Conservation (phyloP, 176 grass and related monocot genomes). For the Urochloa ruziziensis region DNA sequence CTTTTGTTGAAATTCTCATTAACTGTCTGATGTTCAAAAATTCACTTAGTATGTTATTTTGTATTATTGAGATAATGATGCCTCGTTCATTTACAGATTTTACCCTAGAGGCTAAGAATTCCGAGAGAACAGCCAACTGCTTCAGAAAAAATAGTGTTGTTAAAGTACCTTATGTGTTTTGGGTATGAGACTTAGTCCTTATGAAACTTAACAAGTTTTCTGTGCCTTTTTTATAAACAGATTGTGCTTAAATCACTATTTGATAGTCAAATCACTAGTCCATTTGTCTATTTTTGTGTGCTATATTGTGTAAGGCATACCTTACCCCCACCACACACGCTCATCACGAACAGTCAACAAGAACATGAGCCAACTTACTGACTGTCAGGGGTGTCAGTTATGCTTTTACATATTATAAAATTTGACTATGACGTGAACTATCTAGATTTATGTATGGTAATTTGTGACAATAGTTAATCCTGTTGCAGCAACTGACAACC, state of each 20-base stretch:
- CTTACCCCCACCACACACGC: not conserved
- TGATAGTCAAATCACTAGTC: not conserved
- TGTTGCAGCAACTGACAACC: slow-evolving; percentile 81
- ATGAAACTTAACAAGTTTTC: not conserved
- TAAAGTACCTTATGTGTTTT: slow-evolving; percentile 73
- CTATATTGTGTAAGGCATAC: not conserved
- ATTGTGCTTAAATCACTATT: not conserved
- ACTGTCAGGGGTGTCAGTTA: not conserved
- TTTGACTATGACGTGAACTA: slow-evolving; percentile 2
- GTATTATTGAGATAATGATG: slow-evolving; percentile 5
- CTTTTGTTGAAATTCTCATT: not conserved
- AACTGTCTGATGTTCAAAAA: not conserved
- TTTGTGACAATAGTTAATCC: slow-evolving; percentile 30
- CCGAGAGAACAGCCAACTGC: slow-evolving; percentile 72
- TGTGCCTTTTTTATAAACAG: not conserved
- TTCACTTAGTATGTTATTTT: not conserved
- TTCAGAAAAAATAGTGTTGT: slow-evolving; percentile 73
- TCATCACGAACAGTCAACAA: not conserved
- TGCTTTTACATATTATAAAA: not conserved
- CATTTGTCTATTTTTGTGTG: not conserved
- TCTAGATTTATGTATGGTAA: slow-evolving; percentile 1
- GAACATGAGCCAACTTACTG: not conserved
- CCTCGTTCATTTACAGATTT: slow-evolving; percentile 63
- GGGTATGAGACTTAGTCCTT: slow-evolving; percentile 60
- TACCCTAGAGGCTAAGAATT: slow-evolving; percentile 82